These are phyloP conservation scores for Phyllostachys edulis DNA, from an alignment of 176 grass and related monocot species.

Conservation along the genomic window DNA sequence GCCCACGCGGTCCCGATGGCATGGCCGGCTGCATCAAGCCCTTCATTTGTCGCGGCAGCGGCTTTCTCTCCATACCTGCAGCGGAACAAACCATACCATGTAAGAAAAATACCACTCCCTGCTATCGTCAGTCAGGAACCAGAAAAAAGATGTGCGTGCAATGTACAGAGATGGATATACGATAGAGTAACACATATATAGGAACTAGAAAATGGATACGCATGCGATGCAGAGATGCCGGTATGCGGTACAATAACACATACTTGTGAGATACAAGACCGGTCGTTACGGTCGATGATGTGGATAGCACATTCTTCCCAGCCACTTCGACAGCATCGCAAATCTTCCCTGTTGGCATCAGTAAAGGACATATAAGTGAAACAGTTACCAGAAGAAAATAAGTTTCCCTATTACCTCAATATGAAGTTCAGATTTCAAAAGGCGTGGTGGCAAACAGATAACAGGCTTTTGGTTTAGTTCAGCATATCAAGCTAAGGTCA, in stretches of 20 bases:
- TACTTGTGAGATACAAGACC: conserved; percentile 80
- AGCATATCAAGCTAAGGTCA: background rate
- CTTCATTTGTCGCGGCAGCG: conserved; percentile 56
- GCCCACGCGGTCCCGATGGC: conserved; percentile 67
- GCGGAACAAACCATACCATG: background rate
- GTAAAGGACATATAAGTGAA: background rate
- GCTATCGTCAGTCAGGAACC: too few species aligned
- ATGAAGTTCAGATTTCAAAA: too few species aligned
- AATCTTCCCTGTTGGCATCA: conserved; percentile 58
- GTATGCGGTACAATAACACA: background rate
- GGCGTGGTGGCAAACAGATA: background rate
- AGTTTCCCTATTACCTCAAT: background rate
- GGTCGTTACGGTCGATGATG: conserved; percentile 81
- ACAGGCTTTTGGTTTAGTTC: background rate
- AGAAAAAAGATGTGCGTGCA: background rate
- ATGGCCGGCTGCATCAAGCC: conserved; percentile 66
- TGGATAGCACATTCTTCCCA: conserved; percentile 81
- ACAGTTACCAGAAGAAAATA: background rate
- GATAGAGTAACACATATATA: too few species aligned
- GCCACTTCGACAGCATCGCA: conserved; percentile 78
- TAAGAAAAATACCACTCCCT: background rate
- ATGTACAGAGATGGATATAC: background rate
- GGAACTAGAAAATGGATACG: too few species aligned
- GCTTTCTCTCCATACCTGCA: conserved; percentile 83
- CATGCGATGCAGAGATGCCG: background rate